These are phyloP conservation scores for Ceraceosorus guamensis DNA, from an alignment of 1,284 basidiomycete species.

Conservation along the genomic window DNA sequence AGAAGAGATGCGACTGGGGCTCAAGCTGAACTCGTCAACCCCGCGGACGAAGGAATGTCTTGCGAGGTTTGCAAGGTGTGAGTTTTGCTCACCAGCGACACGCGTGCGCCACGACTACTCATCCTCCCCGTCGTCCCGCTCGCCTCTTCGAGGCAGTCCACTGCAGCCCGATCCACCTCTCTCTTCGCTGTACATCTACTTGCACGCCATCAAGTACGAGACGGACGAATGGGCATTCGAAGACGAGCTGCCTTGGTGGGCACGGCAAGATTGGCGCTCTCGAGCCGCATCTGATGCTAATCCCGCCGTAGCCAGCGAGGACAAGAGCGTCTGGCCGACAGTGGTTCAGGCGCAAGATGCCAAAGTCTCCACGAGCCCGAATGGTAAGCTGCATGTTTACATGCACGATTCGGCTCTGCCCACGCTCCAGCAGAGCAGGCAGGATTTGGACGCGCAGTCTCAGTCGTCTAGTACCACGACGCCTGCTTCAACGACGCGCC, in stretches of 20 bases:
- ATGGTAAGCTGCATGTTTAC: constrained; percentile 5
- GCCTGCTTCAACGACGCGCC: too few species aligned
- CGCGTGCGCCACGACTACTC: too few species aligned
- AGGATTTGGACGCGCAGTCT: too few species aligned
- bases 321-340: constrained; percentile 10
- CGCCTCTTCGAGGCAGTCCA: constrained; percentile 16
- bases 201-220: constrained; percentile 49
- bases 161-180: constrained; percentile 39
- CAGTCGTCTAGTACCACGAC: too few species aligned
- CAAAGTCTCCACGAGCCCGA: too few species aligned
- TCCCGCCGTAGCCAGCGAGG: neutral
- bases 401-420: neutral
- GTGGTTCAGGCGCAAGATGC: constrained; percentile 11
- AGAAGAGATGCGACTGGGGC: neutral
- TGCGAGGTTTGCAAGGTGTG: constrained; percentile 39
- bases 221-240: constrained; percentile 44
- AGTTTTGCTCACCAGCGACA: constrained; percentile 4
- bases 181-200: constrained; percentile 43
- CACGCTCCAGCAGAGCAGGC: constrained; percentile 7
- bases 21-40: too few species aligned
- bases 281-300: too few species aligned
- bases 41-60: constrained; percentile 17
- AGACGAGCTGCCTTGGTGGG: constrained; percentile 47
- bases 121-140: too few species aligned
- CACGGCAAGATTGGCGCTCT: constrained; percentile 25